A percentile compares a stretch with the other conserved stretches of the same genome.
phyloP scores from a whole-genome alignment of 139 green algal species.

The Trebouxia sp. region DNA sequence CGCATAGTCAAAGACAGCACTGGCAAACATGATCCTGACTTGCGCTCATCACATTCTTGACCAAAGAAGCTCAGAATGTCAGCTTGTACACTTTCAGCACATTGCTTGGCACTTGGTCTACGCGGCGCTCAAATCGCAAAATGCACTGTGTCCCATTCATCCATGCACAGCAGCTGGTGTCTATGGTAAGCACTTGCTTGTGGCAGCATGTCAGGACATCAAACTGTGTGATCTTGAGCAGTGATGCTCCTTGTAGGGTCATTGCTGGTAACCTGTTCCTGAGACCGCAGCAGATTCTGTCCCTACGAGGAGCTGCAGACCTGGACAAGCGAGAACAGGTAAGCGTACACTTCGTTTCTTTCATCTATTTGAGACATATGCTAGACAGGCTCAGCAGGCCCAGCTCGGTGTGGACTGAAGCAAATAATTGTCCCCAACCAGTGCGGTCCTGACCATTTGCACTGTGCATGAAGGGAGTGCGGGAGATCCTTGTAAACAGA shows the following conservation, averaged over 20 bases:
- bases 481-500: not conserved
- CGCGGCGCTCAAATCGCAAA: too few relatives aligned
- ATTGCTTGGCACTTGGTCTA: too few relatives aligned
- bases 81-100: too few relatives aligned
- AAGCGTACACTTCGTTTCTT: not conserved
- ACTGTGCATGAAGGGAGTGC: not conserved
- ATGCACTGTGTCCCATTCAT: too few relatives aligned
- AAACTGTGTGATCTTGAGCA: not conserved
- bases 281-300: slow-evolving; percentile 61
- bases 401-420: not conserved
- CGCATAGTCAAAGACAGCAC: too few relatives aligned
- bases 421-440: not conserved
- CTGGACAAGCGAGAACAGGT: slow-evolving; percentile 52
- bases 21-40: too few relatives aligned
- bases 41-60: too few relatives aligned
- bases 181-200: not conserved
- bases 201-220: not conserved
- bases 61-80: too few relatives aligned
- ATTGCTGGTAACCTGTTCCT: slow-evolving; percentile 15
- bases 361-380: not conserved
- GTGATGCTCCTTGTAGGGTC: not conserved
- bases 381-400: not conserved
- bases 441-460: not conserved
- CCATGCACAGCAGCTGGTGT: too few relatives aligned
- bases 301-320: slow-evolving; percentile 58